Evolutionary conservation across 139 green algal species (phyloP).

Genomic region (Bryopsis sp.): DNA sequence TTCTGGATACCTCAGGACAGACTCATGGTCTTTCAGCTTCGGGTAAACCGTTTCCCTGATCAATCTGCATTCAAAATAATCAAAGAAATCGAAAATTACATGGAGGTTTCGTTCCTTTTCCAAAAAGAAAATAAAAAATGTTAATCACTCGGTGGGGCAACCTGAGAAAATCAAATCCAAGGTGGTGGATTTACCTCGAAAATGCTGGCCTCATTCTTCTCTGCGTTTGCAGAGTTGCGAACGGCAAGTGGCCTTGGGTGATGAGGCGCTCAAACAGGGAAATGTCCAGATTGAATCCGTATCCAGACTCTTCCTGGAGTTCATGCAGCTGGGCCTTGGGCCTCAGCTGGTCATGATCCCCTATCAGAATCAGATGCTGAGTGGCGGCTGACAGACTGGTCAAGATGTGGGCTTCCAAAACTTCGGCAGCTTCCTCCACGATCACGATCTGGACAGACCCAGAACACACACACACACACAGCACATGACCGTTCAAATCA

Average conservation of each 20-base stretch:
- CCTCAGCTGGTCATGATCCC: constrained; percentile 63
- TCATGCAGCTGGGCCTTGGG: constrained; percentile 52
- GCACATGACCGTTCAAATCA: background rate
- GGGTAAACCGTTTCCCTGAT: constrained; percentile 41
- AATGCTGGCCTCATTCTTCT: constrained; percentile 57
- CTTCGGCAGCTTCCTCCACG: constrained; percentile 72
- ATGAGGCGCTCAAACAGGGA: constrained; percentile 70
- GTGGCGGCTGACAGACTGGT: constrained; percentile 35
- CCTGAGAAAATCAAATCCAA: background rate
- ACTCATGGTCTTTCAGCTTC: constrained; percentile 34
- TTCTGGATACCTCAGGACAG: constrained; percentile 25
- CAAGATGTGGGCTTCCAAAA: constrained; percentile 69
- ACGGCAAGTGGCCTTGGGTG: constrained; percentile 23
- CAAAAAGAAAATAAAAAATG: constrained; percentile 2
- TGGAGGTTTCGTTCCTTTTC: background rate
- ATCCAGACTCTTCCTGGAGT: constrained; percentile 25
- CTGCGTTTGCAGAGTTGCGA: constrained; percentile 44
- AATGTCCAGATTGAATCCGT: constrained; percentile 58
- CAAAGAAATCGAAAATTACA: background rate
- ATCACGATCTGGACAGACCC: constrained; percentile 45
- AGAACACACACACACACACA: background rate
- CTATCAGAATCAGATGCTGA: constrained; percentile 71
- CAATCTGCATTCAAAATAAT: constrained; percentile 24
- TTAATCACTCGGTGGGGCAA: background rate
- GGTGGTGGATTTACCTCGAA: constrained; percentile 25